These are phyloP conservation scores for Leishmania lainsoni DNA, from an alignment of 208 protist genomes.

Conservation along the genomic window DNA sequence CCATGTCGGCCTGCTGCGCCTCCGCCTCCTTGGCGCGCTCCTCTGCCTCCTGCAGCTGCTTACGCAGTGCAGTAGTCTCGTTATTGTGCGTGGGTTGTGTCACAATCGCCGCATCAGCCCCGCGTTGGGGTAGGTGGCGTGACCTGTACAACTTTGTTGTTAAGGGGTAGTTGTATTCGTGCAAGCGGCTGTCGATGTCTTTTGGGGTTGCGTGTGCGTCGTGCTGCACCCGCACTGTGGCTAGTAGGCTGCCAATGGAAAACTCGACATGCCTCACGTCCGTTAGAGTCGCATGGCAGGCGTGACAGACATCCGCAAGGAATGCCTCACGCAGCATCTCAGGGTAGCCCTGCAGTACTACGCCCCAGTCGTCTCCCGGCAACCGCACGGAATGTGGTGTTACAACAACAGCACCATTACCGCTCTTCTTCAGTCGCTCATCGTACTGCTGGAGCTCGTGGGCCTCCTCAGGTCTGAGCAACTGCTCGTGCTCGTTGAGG, in stretches of 20 bases:
- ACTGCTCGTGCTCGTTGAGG: background rate
- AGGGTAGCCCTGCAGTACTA: background rate
- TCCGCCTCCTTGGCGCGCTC: background rate
- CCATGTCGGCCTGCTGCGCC: too few species aligned
- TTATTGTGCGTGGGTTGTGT: background rate
- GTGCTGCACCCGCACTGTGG: background rate
- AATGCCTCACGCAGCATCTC: background rate
- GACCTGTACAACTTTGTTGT: background rate
- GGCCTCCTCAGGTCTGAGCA: background rate
- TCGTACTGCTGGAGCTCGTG: background rate
- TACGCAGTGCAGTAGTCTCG: background rate
- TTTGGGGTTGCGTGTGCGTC: background rate
- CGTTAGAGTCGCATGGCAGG: background rate
- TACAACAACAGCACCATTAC: background rate
- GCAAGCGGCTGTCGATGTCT: background rate
- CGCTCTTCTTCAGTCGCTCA: background rate
- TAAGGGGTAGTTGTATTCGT: background rate
- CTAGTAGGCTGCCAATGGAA: background rate
- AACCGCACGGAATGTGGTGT: background rate
- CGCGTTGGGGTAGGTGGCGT: background rate
- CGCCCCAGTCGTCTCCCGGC: background rate
- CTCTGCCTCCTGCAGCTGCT: conserved; percentile 20
- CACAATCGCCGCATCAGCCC: background rate
- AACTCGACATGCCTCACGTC: background rate
- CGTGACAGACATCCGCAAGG: background rate